phyloP scores from a whole-genome alignment of 2,329 filamentous ascomycete species.

The Xylariaceae sp. region DNA sequence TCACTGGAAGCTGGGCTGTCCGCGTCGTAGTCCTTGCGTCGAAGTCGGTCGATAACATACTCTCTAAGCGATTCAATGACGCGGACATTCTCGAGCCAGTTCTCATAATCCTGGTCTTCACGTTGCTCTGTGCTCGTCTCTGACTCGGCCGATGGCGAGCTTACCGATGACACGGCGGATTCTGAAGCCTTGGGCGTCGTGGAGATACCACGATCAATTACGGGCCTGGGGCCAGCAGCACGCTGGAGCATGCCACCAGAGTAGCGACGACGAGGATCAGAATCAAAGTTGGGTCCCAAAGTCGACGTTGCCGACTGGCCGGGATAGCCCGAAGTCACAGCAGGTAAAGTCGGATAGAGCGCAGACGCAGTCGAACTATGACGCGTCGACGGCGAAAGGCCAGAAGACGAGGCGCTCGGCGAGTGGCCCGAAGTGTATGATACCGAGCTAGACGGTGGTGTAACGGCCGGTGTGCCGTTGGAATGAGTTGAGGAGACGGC shows the following conservation, averaged over 20 bases:
- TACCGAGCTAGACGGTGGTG: constrained; percentile 69
- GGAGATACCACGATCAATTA: constrained; percentile 33
- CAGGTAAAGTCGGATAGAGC: constrained; percentile 71
- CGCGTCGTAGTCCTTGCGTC: constrained; percentile 48
- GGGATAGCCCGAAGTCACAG: constrained; percentile 65
- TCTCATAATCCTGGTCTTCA: constrained; percentile 58
- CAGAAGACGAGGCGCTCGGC: constrained; percentile 65
- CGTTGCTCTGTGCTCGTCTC: constrained; percentile 47
- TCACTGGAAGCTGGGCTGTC: constrained; percentile 29
- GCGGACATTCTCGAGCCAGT: constrained; percentile 63
- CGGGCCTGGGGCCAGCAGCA: constrained; percentile 37
- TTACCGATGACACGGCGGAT: constrained; percentile 38
- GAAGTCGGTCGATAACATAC: constrained; percentile 54
- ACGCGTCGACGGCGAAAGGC: constrained; percentile 63
- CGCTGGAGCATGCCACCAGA: constrained; percentile 65
- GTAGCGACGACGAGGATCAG: constrained; percentile 60
- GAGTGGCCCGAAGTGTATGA: constrained; percentile 78
- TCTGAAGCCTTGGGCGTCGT: constrained; percentile 40
- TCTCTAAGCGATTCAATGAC: constrained; percentile 58
- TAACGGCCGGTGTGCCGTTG: constrained; percentile 68
- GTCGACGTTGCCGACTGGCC: constrained; percentile 66
- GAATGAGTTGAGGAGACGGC: constrained; percentile 52
- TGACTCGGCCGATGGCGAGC: constrained; percentile 53
- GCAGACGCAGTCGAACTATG: constrained; percentile 56
- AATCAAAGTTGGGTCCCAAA: constrained; percentile 63